Conservation (phyloP, 2,329 filamentous ascomycete species). For the Setomelanomma holmii region DNA sequence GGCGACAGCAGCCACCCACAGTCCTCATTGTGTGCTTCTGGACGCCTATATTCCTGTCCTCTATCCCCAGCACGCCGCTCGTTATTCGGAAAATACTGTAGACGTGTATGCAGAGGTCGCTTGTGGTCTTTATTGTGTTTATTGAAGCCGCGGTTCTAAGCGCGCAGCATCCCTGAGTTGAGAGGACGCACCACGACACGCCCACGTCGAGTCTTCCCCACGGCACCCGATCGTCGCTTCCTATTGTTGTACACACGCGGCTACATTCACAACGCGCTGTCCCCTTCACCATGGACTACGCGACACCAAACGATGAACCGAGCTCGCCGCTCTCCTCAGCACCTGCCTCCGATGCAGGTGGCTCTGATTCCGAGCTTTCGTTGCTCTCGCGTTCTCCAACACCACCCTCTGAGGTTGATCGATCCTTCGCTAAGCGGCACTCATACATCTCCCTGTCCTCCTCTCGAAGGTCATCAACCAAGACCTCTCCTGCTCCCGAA, state of each 20-base stretch:
- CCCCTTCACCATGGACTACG: constrained; percentile 38
- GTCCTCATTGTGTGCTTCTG: constrained; percentile 3
- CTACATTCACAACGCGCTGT: constrained; percentile 5
- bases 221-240: constrained; percentile 19
- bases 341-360: constrained; percentile 48
- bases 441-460: constrained; percentile 51
- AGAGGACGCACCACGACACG: constrained; percentile 8
- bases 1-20: constrained; percentile 29
- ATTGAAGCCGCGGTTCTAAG: constrained; percentile 1
- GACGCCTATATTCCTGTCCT: constrained; percentile 8
- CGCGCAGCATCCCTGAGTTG: constrained; percentile 16
- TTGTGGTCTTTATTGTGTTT: constrained; percentile 1
- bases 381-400: constrained; percentile 39
- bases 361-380: constrained; percentile 44
- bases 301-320: constrained; percentile 22
- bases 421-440: constrained; percentile 34
- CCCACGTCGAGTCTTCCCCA: constrained; percentile 13
- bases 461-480: constrained; percentile 55
- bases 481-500: constrained; percentile 55
- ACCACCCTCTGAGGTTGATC: constrained; percentile 40
- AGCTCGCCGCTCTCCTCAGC: constrained; percentile 52
- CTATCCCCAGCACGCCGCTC: constrained; percentile 1
- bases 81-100: background rate
- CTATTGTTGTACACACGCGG: constrained; percentile 10
- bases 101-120: constrained; percentile 4